Evolutionary conservation across 129 eudicot genomes (phyloP), one percentile per base, ranked within the genome.

Genomic region (Flaveria linearis): DNA sequence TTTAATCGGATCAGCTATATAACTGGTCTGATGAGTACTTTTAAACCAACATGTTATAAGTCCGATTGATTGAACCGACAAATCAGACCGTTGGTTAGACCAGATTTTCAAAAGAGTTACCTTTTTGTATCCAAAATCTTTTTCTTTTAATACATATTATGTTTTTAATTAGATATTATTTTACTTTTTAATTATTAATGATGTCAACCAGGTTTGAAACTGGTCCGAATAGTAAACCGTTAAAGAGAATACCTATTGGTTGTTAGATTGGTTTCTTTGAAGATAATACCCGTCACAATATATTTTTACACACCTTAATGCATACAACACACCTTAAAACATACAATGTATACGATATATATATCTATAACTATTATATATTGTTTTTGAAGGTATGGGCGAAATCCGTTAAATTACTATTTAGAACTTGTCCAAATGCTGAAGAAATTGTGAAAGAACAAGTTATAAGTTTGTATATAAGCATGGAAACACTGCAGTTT

Each of bases 401-500:
- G 96, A 88, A 11, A 61, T 93, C 12, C 90, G 74, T 43, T 86
- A 41, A 80, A 88, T 72, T 93, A 88, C 84, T 93, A 93, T 82
- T 78, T 87, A 5, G 53, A 84, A 88, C 82, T 73, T 93, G 98
- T 76, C 98, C 98, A 13, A 80, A 68, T 69, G 98, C 98, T 2
- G 95, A 90, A 76, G 89, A 86, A 8, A 90, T 88, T 9, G 81
- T 93, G 22, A 86, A 85, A 65, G 84, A 88, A 45, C 85, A 88
- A 82, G 98, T 93, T 22, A 74, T 62, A 72, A 63, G 28, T 5
- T 56, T 93, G 60, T 93, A 93, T 73, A 93, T 5, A 73, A 85
- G 74, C 95, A 93, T 75, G 95, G 95, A 68, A 93, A 93, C 78
- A 93, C 98, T 0, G 98, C 98, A 0, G 92, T 90, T 88, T 93